Base-by-base conservation (phyloP, 2,329 filamentous ascomycete genomes). In the Paracoccidioides lutzii region DNA sequence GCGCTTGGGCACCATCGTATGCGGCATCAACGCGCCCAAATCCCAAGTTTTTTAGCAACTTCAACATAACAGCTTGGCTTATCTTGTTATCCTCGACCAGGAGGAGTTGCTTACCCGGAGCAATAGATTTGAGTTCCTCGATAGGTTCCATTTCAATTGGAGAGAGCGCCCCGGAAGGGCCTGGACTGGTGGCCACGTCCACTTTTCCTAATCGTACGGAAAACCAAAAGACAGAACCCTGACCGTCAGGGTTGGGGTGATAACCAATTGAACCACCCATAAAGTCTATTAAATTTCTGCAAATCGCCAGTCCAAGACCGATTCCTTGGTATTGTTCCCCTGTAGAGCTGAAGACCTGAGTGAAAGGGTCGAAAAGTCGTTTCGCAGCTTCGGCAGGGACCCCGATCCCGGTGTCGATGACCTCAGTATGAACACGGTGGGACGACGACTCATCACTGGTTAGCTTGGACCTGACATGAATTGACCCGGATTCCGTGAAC, bases 401-500 rank as follows among this genome's bases (percentile, higher is more conserved):
- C 0, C 79, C 79, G 28, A 80, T 79, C 0, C 79, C 79, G 0
- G 76, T 76, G 59, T 82, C 79, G 8, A 72, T 66, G 4, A 81
- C 77, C 59, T 78, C 71, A 4, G 78, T 78, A 33, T 74, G 63
- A n/a, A 83, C 72, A 0, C 66, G 69, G 1, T 64, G 66, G 5
- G 67, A 53, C 3, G 67, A 68, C 1, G 72, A 67, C 42, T 76
- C 69, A 42, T 80, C 72, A 1, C 64, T 59, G 2, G 72, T 55
- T 5, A 77, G 66, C 0, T 68, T 70, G 0, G 72, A 70, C 2
- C 67, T 63, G 9, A 83, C 69, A 0, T 70, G 68, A 38, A 83
- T 74, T 56, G 72, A 73, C 0, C 81, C 81, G 37, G 72, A 66
- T 28, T 82, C 77, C 3, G 81, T 84, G 60, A 83, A 83, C 59